Base-by-base conservation (phyloP, 2,329 filamentous ascomycete genomes). In the Escovopsis sp. region DNA sequence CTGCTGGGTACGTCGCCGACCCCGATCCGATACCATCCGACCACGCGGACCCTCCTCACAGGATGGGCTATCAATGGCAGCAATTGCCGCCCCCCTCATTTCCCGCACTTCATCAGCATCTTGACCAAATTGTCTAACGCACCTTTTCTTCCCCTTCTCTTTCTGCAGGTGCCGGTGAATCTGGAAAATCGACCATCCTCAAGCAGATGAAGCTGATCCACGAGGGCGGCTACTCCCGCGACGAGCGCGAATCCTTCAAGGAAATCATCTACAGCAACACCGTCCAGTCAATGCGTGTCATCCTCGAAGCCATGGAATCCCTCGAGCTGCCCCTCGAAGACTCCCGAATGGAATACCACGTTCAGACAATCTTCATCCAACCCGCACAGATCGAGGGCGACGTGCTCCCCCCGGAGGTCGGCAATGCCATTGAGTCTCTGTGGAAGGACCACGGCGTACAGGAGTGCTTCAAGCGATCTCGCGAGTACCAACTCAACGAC, bases 181-280 rank as follows among this genome's bases (percentile, higher is more conserved):
- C 64, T 46, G 64, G 91, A 55, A 98, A 96, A 65, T 95, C 89
- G 7, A 96, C 89, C 5, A 89, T 96, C 48, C 77, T 96, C 51
- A 96, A 96, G 71, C 89, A 96, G 71, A 96, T 98, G 91, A 98
- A 96, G 74, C 83, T 98, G 58, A 98, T 98, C 58, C 86, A 98
- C 65, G 91, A 98, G 72, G 91, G 91, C 50, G 89, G 91, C 53
- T 98, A 96, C 71, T 96, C 91, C 48, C 84, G 89, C 62, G 91
- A 96, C 52, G 76, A 81, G 61, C 71, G 75, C 48, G 75, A 80
- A 59, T 79, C 74, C 6, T 80, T 80, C 68, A 79, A 80, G 62
- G 76, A 80, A 54, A 79, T 79, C 55, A 79, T 81, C 57, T 80
- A 79, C 65, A 79, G 73, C 65, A 81, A 81, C 61, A 79, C 75